Base-by-base conservation (phyloP, 257 asterid species). In the Henckelia pumila region DNA sequence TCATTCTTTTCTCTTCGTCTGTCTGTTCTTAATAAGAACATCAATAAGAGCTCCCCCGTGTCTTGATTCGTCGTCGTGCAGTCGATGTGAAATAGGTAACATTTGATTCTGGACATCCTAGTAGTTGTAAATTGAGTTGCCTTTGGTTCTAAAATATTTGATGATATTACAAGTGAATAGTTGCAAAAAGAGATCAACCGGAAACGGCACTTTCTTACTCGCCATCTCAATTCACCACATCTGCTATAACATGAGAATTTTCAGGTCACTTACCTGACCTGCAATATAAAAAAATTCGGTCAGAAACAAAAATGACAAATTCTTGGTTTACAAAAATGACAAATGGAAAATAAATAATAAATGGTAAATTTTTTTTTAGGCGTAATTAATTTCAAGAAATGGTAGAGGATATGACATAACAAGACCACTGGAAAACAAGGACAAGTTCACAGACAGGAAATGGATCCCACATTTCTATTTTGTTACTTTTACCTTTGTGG, bases 391-490 rank as follows among this genome's bases (percentile, higher is more conserved):
- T 47, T 44, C 35, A 59, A 64, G 72, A 67, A 49, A 40, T 78
- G 76, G 65, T 61, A 70, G 30, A 28, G 26, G 67, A 33, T 50
- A 62, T 74, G 85, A 85, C 72, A 75, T 73, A 77, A 83, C 88
- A 77, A 83, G 92, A 81, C 84, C n/a, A 73, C 83, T 78, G 88
- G 8, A 80, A 33, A 76, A 72, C 76, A 74, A 78, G 84, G 86
- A 82, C 81, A 74, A 66, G 14, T 55, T 32, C 37, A 67, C 37
- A 67, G 69, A 28, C 72, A 57, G 73, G 70, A 67, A 63, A 70
- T 81, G 88, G 86, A 73, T 71, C 89, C 88, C 88, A 85, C 82
- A 56, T 72, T 19, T 13, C 47, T 58, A 9, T 73, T 60, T 40
- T 40, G 3, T 13, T 73, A 66, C 61, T 67, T 67, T 63, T 65